Conservation (phyloP, 768 basidiomycete genomes). For the Suillus fuscotomentosus region DNA sequence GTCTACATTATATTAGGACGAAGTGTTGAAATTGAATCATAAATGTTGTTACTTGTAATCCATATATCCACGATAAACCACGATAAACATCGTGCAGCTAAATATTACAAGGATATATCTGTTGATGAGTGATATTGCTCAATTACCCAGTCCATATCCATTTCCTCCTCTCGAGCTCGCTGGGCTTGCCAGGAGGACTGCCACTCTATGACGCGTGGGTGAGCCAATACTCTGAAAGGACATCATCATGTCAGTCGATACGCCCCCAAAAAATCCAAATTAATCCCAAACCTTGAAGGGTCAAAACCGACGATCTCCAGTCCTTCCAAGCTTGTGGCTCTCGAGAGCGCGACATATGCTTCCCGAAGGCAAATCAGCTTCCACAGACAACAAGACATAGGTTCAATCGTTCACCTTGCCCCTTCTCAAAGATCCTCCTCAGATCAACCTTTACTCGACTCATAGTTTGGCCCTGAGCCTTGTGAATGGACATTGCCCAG, state of each 20-base stretch:
- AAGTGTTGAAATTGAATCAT: background rate
- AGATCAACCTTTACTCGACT: slow-evolving; percentile 93
- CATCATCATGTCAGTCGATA: slow-evolving; percentile 2
- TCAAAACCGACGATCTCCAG: slow-evolving; percentile 38
- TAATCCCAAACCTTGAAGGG: slow-evolving; percentile 25
- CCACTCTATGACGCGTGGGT: slow-evolving; percentile 34
- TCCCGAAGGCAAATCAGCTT: slow-evolving; percentile 5
- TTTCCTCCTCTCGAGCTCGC: slow-evolving; percentile 20
- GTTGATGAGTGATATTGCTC: slow-evolving; percentile 29
- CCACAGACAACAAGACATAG: background rate
- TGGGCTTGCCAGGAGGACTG: slow-evolving; percentile 25
- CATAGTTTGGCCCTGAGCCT: slow-evolving; percentile 95
- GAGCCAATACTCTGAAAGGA: slow-evolving; percentile 33
- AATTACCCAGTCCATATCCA: slow-evolving; percentile 34
- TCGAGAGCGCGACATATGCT: slow-evolving; percentile 38
- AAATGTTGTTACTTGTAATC: slow-evolving; percentile 1
- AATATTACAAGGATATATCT: slow-evolving; percentile 14
- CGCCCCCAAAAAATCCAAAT: background rate
- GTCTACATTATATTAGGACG: background rate
- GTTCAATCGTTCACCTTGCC: slow-evolving; percentile 37
- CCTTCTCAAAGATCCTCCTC: slow-evolving; percentile 87
- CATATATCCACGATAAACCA: slow-evolving; percentile 1
- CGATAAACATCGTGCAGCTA: background rate
- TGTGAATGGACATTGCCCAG: slow-evolving; percentile 99
- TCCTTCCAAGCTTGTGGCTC: slow-evolving; percentile 40